Evolutionary conservation across 768 basidiomycete genomes (phyloP).

Genomic region (Pulveroboletus sp.): DNA sequence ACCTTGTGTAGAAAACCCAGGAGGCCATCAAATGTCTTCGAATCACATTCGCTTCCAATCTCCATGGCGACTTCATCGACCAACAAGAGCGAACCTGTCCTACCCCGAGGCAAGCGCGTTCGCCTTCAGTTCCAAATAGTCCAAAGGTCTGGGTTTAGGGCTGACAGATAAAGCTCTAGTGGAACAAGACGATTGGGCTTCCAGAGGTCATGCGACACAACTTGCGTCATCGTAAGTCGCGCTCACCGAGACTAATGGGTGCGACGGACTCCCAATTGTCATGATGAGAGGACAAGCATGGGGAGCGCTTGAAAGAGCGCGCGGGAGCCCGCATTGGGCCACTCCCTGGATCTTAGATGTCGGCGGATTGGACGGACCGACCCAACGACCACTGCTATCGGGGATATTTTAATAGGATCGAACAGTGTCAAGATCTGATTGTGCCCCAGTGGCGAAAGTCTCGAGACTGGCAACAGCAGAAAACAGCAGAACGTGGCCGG

Average conservation of each 20-base stretch:
- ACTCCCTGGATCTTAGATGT: neutral
- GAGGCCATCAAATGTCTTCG: slow-evolving; percentile 54
- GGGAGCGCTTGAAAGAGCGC: neutral
- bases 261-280: slow-evolving; percentile 58
- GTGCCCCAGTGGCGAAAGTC: neutral
- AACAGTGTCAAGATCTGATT: neutral
- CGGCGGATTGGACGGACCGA: slow-evolving; percentile 20
- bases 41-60: slow-evolving; percentile 54
- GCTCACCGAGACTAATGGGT: slow-evolving; percentile 52
- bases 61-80: slow-evolving; percentile 53
- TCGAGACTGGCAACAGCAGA: neutral
- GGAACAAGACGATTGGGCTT: slow-evolving; percentile 20
- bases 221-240: slow-evolving; percentile 20
- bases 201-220: too few species aligned
- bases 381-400: neutral
- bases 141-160: slow-evolving; percentile 63
- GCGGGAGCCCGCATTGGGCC: neutral
- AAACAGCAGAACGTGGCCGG: too few species aligned
- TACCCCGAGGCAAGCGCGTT: slow-evolving; percentile 76
- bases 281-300: slow-evolving; percentile 41
- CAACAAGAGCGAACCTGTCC: slow-evolving; percentile 60
- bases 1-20: slow-evolving; percentile 58
- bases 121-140: slow-evolving; percentile 48
- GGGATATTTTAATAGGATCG: neutral
- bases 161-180: slow-evolving; percentile 73